Conservation (phyloP, 164 flowering plant species). For the Sedum album region DNA sequence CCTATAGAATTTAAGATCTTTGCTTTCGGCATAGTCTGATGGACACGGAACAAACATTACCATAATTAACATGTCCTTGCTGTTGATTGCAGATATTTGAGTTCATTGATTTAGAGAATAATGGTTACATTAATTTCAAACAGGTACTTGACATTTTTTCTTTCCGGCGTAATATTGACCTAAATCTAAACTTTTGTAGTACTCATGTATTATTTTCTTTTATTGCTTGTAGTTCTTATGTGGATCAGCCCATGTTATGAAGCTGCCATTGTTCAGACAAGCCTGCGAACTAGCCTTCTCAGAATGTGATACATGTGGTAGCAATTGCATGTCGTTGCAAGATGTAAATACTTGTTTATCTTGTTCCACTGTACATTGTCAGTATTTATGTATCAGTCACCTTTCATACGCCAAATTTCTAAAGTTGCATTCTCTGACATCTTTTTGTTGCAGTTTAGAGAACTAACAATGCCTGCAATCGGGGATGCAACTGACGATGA, state of each 20-base stretch:
- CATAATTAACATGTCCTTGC: too few species aligned
- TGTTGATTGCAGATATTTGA: constrained; percentile 55
- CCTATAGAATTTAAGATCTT: background rate
- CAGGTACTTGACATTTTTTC: constrained; percentile 38
- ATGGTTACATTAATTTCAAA: constrained; percentile 61
- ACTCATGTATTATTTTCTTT: too few species aligned
- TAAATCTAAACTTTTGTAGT: background rate
- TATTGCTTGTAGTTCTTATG: constrained; percentile 34
- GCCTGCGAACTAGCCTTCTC: constrained; percentile 47
- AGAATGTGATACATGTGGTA: constrained; percentile 29
- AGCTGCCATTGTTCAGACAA: constrained; percentile 41
- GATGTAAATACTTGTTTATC: constrained; percentile 25
- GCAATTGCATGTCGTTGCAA: constrained; percentile 25
- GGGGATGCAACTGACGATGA: constrained; percentile 27
- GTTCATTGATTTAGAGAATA: constrained; percentile 70
- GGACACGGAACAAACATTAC: too few species aligned
- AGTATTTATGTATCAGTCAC: background rate
- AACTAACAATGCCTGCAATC: constrained; percentile 22
- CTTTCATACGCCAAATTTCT: background rate
- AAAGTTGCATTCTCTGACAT: background rate
- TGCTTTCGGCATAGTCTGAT: too few species aligned
- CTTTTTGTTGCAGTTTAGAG: constrained; percentile 33
- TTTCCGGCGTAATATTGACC: background rate
- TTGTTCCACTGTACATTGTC: too few species aligned
- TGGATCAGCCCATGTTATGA: constrained; percentile 51